phyloP scores from a whole-genome alignment of 2,329 filamentous ascomycete genomes.

The Capronia americana region DNA sequence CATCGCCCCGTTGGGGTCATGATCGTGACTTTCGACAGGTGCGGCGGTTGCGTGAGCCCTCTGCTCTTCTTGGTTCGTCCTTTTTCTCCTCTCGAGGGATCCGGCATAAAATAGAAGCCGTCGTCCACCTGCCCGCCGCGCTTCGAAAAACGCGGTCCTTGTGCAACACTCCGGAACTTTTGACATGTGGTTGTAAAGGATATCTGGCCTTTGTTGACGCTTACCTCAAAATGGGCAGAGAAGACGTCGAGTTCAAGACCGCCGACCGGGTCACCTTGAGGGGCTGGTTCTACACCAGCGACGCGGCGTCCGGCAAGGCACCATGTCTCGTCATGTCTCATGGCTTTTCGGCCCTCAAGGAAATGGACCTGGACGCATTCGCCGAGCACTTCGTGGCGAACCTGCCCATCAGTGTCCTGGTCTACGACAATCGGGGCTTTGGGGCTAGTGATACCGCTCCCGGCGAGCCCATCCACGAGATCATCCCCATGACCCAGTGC shows the following conservation, averaged over 20 bases:
- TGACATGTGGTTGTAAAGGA: constrained; percentile 19
- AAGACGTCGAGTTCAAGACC: constrained; percentile 40
- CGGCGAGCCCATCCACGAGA: constrained; percentile 46
- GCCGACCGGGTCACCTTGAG: constrained; percentile 38
- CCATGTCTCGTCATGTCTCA: constrained; percentile 39
- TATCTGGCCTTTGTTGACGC: constrained; percentile 5
- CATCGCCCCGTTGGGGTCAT: constrained; percentile 6
- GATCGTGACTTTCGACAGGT: constrained; percentile 12
- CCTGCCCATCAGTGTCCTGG: constrained; percentile 37
- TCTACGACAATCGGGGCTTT: constrained; percentile 46
- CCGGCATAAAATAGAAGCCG: constrained; percentile 20
- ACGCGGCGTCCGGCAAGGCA: constrained; percentile 26
- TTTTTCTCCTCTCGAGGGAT: constrained; percentile 12
- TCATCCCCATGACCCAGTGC: constrained; percentile 44
- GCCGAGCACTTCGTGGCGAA: constrained; percentile 36
- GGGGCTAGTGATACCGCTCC: constrained; percentile 44
- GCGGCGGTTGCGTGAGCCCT: constrained; percentile 2
- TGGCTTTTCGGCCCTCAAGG: constrained; percentile 39
- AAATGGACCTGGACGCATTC: constrained; percentile 38
- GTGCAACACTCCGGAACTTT: constrained; percentile 11
- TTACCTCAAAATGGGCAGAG: constrained; percentile 30
- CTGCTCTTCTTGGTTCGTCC: constrained; percentile 1
- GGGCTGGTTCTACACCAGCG: constrained; percentile 38
- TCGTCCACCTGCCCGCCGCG: constrained; percentile 11
- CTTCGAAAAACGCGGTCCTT: constrained; percentile 13